These are phyloP conservation scores for Pulveroboletus sp. DNA, from an alignment of 768 basidiomycete genomes.

Conservation along the genomic window DNA sequence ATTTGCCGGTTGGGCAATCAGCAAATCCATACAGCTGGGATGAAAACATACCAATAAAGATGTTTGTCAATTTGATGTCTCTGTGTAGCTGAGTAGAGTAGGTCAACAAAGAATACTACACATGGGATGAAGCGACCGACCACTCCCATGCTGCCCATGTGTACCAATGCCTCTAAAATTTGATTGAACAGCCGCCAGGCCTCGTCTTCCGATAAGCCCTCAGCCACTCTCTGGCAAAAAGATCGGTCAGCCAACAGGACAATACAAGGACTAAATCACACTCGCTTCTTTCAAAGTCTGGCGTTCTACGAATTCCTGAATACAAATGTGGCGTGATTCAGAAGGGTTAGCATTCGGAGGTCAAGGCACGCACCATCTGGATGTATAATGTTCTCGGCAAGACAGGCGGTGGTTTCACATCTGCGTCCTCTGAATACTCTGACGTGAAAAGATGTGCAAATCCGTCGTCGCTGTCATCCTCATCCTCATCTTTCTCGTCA, in stretches of 20 bases:
- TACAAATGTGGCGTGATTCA: background rate
- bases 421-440: conserved; percentile 31
- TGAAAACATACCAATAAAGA: conserved; percentile 74
- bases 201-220: conserved; percentile 78
- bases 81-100: conserved; percentile 54
- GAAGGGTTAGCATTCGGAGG: background rate
- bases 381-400: conserved; percentile 73
- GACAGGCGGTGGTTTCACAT: conserved; percentile 28
- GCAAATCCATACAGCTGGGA: background rate
- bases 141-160: conserved; percentile 87
- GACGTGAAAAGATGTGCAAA: conserved; percentile 33
- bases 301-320: conserved; percentile 82
- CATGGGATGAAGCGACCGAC: conserved; percentile 38
- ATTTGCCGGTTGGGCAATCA: background rate
- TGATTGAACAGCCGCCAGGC: conserved; percentile 90
- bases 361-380: conserved; percentile 67
- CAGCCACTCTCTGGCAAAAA: conserved; percentile 58
- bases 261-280: background rate
- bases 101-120: conserved; percentile 3
- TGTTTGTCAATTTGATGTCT: conserved; percentile 91
- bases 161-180: conserved; percentile 82
- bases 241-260: background rate
- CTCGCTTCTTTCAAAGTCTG: conserved; percentile 83
- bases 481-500: conserved; percentile 39
- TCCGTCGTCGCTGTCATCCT: conserved; percentile 40